Conservation (phyloP, 140 eudicot species). For the Ambrosia hybrid region DNA sequence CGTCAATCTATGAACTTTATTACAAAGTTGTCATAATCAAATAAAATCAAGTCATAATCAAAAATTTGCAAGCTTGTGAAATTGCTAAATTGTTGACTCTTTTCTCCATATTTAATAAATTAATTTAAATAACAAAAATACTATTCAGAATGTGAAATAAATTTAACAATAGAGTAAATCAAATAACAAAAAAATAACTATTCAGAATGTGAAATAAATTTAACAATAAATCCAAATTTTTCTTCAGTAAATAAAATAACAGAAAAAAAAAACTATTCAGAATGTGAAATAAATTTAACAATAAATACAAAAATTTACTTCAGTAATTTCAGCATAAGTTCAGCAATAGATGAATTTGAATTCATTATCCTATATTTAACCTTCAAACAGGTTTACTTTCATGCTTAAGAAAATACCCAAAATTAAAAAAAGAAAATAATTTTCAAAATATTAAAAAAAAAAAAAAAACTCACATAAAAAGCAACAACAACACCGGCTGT, state of each 20-base stretch:
- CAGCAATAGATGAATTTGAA: no score
- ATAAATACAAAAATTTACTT: neutral
- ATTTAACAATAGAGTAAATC: no score
- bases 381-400: neutral
- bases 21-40: neutral
- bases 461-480: conserved; percentile 72
- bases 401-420: neutral
- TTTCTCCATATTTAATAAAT: conserved; percentile 11
- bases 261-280: neutral
- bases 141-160: neutral
- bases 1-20: neutral
- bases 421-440: neutral
- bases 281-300: neutral
- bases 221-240: neutral
- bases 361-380: neutral
- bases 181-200: neutral
- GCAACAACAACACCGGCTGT: conserved; percentile 99
- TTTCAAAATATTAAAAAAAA: neutral
- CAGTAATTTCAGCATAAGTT: no score
- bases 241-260: neutral
- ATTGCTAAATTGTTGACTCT: conserved; percentile 14
- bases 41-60: conserved; percentile 6
- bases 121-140: neutral
- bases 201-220: neutral
- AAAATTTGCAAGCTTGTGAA: conserved; percentile 14